Conservation (phyloP, 2,329 filamentous ascomycete genomes). For the Mycogone perniciosa region DNA sequence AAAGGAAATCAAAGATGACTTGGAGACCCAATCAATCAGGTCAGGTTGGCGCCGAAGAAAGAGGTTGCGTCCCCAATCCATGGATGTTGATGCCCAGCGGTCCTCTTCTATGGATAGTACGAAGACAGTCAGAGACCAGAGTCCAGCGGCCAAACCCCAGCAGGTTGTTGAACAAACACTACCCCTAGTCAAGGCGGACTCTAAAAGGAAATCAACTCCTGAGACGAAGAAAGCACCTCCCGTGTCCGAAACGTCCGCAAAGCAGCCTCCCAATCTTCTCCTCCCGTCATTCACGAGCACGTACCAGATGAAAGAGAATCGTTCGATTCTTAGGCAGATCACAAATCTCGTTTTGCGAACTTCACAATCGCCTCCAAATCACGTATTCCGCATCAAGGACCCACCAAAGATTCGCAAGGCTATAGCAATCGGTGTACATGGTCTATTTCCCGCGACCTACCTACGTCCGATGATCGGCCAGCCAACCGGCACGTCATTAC, state of each 20-base stretch:
- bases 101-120: conserved; percentile 18
- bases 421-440: conserved; percentile 89
- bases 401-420: conserved; percentile 73
- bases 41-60: conserved; percentile 39
- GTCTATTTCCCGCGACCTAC: conserved; percentile 81
- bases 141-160: not conserved
- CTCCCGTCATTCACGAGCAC: conserved; percentile 64
- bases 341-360: conserved; percentile 50
- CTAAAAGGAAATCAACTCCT: conserved; percentile 16
- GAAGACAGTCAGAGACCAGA: conserved; percentile 7
- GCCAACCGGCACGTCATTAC: conserved; percentile 89
- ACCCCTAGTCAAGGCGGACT: conserved; percentile 10
- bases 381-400: conserved; percentile 66
- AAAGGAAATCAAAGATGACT: conserved; percentile 28
- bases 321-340: conserved; percentile 65
- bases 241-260: conserved; percentile 25
- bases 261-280: conserved; percentile 53
- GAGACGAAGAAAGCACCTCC: conserved; percentile 14
- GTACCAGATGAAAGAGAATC: conserved; percentile 60
- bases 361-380: conserved; percentile 52
- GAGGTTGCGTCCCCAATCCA: conserved; percentile 39
- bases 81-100: conserved; percentile 38
- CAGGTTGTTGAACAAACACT: conserved; percentile 4
- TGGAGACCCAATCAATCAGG: conserved; percentile 22
- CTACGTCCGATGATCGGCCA: conserved; percentile 89